phyloP scores from a whole-genome alignment of 768 basidiomycete genomes.

The Lanmaoa rubissima region DNA sequence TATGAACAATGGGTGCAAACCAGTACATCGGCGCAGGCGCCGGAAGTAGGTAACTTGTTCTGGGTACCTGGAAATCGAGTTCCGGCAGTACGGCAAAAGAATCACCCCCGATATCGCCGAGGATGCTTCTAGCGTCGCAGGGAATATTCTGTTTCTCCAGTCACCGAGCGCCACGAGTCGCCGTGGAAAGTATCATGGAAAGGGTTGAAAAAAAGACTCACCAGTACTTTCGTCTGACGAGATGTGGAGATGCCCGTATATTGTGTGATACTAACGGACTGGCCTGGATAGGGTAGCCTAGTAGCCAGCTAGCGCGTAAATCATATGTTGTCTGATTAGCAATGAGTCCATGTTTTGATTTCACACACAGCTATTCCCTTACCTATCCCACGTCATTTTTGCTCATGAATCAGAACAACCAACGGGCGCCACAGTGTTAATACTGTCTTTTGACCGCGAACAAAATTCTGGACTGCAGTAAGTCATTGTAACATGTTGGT shows the following conservation, averaged over 20 bases:
- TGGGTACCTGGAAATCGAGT: background rate
- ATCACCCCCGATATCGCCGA: background rate
- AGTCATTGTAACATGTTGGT: slow-evolving; percentile 2
- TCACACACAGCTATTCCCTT: background rate
- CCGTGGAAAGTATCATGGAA: background rate
- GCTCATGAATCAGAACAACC: slow-evolving; percentile 16
- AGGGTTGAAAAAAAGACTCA: background rate
- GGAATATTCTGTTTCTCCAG: background rate
- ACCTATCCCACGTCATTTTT: slow-evolving; percentile 21
- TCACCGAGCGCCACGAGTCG: background rate
- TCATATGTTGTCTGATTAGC: background rate
- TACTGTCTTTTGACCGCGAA: background rate
- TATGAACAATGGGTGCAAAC: background rate
- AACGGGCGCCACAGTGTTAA: slow-evolving; percentile 5
- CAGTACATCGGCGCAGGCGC: background rate
- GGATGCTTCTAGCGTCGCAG: background rate
- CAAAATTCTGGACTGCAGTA: slow-evolving; percentile 11
- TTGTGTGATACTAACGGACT: background rate
- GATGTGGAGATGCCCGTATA: background rate
- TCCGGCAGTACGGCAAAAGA: background rate
- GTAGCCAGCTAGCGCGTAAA: background rate
- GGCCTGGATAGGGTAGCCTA: background rate
- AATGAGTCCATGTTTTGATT: background rate
- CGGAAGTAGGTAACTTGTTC: background rate
- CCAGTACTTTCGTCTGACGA: background rate